phyloP scores from a whole-genome alignment of 495 filamentous ascomycete species.

The Amorphotheca resinae region DNA sequence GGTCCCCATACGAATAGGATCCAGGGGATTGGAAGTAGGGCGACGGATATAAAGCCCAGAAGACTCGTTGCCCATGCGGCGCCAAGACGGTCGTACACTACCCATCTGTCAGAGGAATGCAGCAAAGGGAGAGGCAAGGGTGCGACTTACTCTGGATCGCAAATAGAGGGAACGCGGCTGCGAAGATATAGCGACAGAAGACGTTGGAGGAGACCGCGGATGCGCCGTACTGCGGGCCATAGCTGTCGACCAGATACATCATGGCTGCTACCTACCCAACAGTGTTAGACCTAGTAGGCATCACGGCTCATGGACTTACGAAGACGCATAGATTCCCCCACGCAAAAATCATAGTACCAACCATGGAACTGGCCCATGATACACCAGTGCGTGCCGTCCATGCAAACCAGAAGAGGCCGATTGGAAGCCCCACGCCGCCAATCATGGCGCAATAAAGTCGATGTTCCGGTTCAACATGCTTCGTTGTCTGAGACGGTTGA shows the following conservation, averaged over 20 bases:
- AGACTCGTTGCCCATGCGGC: conserved; percentile 46
- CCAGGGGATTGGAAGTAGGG: conserved; percentile 40
- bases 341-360: conserved; percentile 47
- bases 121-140: neutral
- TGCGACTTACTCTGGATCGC: conserved; percentile 28
- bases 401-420: conserved; percentile 30
- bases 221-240: conserved; percentile 42
- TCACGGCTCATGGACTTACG: conserved; percentile 11
- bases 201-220: conserved; percentile 50
- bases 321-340: conserved; percentile 52
- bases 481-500: neutral
- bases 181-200: conserved; percentile 47
- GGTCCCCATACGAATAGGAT: conserved; percentile 1
- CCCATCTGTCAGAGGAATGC: neutral
- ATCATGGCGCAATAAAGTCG: conserved; percentile 47
- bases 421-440: conserved; percentile 42
- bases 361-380: conserved; percentile 29
- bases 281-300: conserved; percentile 17
- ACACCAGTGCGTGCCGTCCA: conserved; percentile 29
- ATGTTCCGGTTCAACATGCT: conserved; percentile 37
- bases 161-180: conserved; percentile 52
- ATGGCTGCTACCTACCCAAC: conserved; percentile 25
- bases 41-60: conserved; percentile 44
- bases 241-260: conserved; percentile 45
- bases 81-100: conserved; percentile 39